phyloP scores from a whole-genome alignment of 768 basidiomycete genomes.

The Lentinula aciculospora region DNA sequence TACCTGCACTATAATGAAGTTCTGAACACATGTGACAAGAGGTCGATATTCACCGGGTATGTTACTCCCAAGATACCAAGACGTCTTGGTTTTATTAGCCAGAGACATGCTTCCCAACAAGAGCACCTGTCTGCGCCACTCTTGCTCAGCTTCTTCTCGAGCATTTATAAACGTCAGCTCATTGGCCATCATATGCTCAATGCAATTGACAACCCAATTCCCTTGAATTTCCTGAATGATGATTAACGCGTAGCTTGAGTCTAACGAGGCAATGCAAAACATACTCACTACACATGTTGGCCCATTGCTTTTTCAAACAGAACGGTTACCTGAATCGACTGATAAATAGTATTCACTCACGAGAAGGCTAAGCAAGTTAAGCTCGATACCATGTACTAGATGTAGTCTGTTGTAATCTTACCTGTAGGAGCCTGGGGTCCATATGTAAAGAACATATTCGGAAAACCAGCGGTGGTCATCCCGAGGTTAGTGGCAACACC shows the following conservation, averaged over 20 bases:
- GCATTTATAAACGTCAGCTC: background rate
- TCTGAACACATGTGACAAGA: background rate
- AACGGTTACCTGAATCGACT: background rate
- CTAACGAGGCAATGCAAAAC: too few species aligned
- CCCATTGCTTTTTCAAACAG: background rate
- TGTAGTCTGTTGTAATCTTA: background rate
- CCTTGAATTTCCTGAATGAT: slow-evolving; percentile 22
- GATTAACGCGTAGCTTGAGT: too few species aligned
- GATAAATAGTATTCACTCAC: background rate
- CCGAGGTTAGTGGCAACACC: slow-evolving; percentile 13
- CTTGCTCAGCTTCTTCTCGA: background rate
- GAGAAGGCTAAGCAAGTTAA: background rate
- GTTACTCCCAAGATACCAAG: slow-evolving; percentile 13
- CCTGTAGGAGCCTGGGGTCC: slow-evolving; percentile 13
- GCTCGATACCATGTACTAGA: background rate
- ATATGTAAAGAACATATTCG: slow-evolving; percentile 14
- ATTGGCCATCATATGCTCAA: slow-evolving; percentile 11
- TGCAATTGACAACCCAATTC: slow-evolving; percentile 19
- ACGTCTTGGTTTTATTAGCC: background rate
- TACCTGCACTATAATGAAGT: background rate
- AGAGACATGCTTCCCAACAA: background rate
- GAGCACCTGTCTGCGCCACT: background rate
- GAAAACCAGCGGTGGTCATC: slow-evolving; percentile 10
- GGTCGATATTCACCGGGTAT: slow-evolving; percentile 2
- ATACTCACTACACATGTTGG: background rate